phyloP scores from a whole-genome alignment of 164 flowering plant species.

The grape (Vitis vinifera) region ASM3070453v1 NC_081815.1:18289001-18289500 shows the following conservation, averaged over 20 bases:
- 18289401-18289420: constrained; percentile 94
- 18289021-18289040: constrained; percentile 92
- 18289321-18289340: constrained; percentile 13
- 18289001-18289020: constrained; percentile 44
- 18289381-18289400: constrained; percentile 12
- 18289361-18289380: constrained; percentile 5
- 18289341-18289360: not conserved
- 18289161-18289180: not conserved
- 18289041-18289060: constrained; percentile 94
- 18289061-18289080: constrained; percentile 38
- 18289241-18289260: constrained; percentile 89
- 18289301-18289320: constrained; percentile 53
- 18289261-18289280: constrained; percentile 82
- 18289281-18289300: constrained; percentile 57
- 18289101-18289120: not conserved
- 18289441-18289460: constrained; percentile 84
- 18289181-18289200: not conserved
- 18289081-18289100: not conserved
- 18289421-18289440: constrained; percentile 91
- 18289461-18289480: constrained; percentile 99
- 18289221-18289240: constrained; percentile 88
- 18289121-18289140: not conserved
- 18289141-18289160: constrained; percentile 2
- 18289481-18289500: not conserved
- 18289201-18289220: constrained; percentile 33